These are phyloP conservation scores for Bolboschoenoplectus hybrid DNA, from an alignment of 202 grass and related monocot species.

Conservation along the genomic window DNA sequence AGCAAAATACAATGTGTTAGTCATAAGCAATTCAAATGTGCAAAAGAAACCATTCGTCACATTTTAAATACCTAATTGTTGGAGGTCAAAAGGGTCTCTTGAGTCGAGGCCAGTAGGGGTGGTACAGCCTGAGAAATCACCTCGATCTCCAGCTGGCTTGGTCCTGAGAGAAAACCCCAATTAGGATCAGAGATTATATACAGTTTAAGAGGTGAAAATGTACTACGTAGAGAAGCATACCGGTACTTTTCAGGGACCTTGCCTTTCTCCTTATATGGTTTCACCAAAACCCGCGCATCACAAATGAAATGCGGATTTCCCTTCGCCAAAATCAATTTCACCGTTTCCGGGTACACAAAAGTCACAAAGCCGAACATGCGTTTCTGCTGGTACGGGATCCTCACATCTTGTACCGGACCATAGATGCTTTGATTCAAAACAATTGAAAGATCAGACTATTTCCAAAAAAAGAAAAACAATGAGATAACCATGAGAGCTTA, in stretches of 20 bases:
- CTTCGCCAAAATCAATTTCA: conserved; percentile 94
- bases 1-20: conserved; percentile 8
- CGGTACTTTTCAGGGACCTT: conserved; percentile 95
- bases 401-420: conserved; percentile 92
- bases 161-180: conserved; percentile 55
- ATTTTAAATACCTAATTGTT: conserved; percentile 61
- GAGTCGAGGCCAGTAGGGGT: conserved; percentile 64
- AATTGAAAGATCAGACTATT: conserved; percentile 17
- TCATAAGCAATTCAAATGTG: neutral
- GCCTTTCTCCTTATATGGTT: conserved; percentile 99
- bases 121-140: conserved; percentile 71
- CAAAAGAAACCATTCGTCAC: neutral
- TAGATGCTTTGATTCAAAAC: conserved; percentile 69
- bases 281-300: conserved; percentile 89
- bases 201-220: conserved; percentile 20
- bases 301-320: conserved; percentile 99
- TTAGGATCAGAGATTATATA: neutral
- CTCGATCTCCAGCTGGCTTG: conserved; percentile 64
- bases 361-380: conserved; percentile 98
- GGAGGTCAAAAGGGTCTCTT: conserved; percentile 74
- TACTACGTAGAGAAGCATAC: conserved; percentile 42
- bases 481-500: neutral
- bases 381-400: conserved; percentile 99
- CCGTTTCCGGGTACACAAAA: conserved; percentile 96
- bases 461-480: neutral